Percentiles rank a stretch among this genome's conserved stretches.
Evolutionary conservation across 2,329 filamentous ascomycete genomes (phyloP).

Genomic region (Cephalotrichum gorgonifer): DNA sequence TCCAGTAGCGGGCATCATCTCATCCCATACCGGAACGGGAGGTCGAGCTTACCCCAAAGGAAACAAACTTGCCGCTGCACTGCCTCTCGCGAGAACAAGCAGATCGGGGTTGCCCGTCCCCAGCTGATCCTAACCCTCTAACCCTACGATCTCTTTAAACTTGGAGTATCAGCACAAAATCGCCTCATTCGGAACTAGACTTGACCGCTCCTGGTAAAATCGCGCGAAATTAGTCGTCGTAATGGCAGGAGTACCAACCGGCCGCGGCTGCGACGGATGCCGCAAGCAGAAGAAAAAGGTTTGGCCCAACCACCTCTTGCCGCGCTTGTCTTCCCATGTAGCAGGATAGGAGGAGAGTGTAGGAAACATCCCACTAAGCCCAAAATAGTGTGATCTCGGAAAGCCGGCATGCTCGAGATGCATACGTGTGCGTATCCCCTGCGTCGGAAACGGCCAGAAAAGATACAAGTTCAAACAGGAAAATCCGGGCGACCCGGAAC

Average conservation of each 20-base stretch:
- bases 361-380: neutral
- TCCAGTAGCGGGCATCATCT: too few relatives aligned
- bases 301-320: conserved; percentile 3
- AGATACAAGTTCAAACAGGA: conserved; percentile 38
- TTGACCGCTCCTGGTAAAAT: neutral
- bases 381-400: conserved; percentile 32
- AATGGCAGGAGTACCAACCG: conserved; percentile 42
- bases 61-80: too few relatives aligned
- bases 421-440: conserved; percentile 29
- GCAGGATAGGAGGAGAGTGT: too few relatives aligned
- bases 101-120: too few relatives aligned
- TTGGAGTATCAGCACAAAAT: neutral
- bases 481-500: neutral
- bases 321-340: too few relatives aligned
- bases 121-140: too few relatives aligned
- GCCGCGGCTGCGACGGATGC: conserved; percentile 38
- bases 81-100: too few relatives aligned
- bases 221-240: conserved; percentile 3
- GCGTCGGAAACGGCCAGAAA: conserved; percentile 33
- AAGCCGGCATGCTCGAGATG: conserved; percentile 34
- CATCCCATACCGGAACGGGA: too few relatives aligned
- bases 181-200: neutral
- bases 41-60: too few relatives aligned
- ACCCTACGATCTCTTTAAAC: too few relatives aligned
- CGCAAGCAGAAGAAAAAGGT: conserved; percentile 45